These are phyloP conservation scores for Saccharomycodes ludwigii DNA, from an alignment of 805 yeast genomes.

Conservation along the genomic window DNA sequence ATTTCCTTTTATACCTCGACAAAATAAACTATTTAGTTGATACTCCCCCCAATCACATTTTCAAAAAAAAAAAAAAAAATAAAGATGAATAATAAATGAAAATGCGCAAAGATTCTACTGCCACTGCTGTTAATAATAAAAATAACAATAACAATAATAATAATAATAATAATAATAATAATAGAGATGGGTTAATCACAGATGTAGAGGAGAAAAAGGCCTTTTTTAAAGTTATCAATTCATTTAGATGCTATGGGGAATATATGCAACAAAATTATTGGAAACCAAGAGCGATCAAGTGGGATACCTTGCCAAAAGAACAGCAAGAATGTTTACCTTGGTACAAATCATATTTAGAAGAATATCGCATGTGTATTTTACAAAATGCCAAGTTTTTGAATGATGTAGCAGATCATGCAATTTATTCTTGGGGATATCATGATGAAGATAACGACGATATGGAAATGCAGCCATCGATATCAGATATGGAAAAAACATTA, in stretches of 20 bases:
- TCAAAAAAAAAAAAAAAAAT: too few species aligned
- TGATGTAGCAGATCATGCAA: conserved; percentile 2
- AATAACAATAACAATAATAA: too few species aligned
- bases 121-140: too few species aligned
- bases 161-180: too few species aligned
- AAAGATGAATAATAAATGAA: too few species aligned
- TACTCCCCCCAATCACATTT: too few species aligned
- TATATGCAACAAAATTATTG: conserved; percentile 8
- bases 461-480: conserved; percentile 29
- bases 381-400: conserved; percentile 6
- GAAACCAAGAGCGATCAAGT: conserved; percentile 21
- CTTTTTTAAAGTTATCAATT: conserved; percentile 4
- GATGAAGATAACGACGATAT: conserved; percentile 1
- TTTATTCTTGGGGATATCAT: conserved; percentile 2
- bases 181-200: too few species aligned
- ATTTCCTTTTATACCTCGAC: too few species aligned
- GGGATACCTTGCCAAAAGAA: conserved; percentile 22
- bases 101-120: too few species aligned
- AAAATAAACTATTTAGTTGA: too few species aligned
- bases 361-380: conserved; percentile 22
- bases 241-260: conserved; percentile 4
- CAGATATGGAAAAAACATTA: conserved; percentile 41
- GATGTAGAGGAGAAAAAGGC: conserved; percentile 4
- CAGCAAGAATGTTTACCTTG: conserved; percentile 35
- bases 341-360: conserved; percentile 29